Percentiles rank a stretch among this genome's conserved stretches.
phyloP scores from a whole-genome alignment of 495 filamentous ascomycete species.

The Venustampulla echinocandica region DNA sequence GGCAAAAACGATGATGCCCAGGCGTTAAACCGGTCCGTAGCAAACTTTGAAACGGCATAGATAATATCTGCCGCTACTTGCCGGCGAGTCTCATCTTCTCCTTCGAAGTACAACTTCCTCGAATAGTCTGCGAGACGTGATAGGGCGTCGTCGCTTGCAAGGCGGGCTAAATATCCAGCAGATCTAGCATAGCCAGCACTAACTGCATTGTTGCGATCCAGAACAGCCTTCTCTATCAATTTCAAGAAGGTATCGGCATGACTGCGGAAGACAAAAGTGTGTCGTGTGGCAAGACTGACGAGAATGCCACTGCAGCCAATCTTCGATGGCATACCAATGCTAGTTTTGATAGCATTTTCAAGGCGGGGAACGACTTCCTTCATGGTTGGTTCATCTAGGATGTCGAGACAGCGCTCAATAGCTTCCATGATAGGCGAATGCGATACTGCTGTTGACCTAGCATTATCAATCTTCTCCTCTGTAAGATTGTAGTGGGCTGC shows the following conservation, averaged over 20 bases:
- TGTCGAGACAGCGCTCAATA: constrained; percentile 80
- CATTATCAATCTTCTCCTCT: constrained; percentile 77
- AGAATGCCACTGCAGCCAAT: constrained; percentile 81
- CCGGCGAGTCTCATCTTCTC: constrained; percentile 65
- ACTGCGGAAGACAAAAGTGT: constrained; percentile 61
- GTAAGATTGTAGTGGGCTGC: constrained; percentile 77
- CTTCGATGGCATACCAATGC: constrained; percentile 86
- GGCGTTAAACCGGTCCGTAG: constrained; percentile 77
- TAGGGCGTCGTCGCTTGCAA: constrained; percentile 61
- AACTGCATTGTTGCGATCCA: constrained; percentile 88
- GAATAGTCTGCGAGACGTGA: constrained; percentile 57
- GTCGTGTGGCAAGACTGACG: constrained; percentile 75
- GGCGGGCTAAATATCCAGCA: constrained; percentile 73
- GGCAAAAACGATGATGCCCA: constrained; percentile 68
- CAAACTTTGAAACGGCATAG: constrained; percentile 71
- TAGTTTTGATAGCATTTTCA: constrained; percentile 69
- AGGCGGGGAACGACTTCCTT: constrained; percentile 59
- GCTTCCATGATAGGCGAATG: constrained; percentile 89
- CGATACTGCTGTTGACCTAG: constrained; percentile 68
- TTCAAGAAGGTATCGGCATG: constrained; percentile 72
- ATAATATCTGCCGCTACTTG: constrained; percentile 71
- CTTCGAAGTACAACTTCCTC: constrained; percentile 64
- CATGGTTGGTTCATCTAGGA: constrained; percentile 71
- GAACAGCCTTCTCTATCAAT: constrained; percentile 64
- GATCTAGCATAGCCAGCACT: constrained; percentile 76